Evolutionary conservation across 176 grass and related monocot species (phyloP), one percentile per base, ranked within the genome.

Genomic region (Dendrocalamus sinicus): DNA sequence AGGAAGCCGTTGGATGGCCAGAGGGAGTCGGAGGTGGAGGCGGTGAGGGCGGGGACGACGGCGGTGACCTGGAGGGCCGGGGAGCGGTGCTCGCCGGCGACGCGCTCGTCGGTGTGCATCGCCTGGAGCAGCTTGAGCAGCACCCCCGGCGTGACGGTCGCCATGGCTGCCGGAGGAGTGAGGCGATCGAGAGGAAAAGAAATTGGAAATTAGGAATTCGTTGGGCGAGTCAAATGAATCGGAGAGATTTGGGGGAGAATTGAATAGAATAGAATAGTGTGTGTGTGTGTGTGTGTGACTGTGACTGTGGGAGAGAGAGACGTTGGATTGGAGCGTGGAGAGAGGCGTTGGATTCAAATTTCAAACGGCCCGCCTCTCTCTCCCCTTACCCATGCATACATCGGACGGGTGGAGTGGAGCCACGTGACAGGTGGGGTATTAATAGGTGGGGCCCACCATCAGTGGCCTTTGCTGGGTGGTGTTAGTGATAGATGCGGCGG

Each of bases 51-150:
- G 0, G 95, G 95, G 5, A 98, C 89, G 40, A 98, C 94, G 3
- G 85, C 95, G 7, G 89, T 92, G 19, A 95, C 93, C 86, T 98
- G 95, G 8, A 98, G 95, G 17, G 90, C 83, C 1, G 95, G 92
- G 3, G 95, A 98, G 12, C 95, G 91, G 89, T 98, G 91, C 76
- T 91, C 89, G 17, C 95, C 85, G 4, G 85, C 77, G 9, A 93
- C 89, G 44, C 86, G 88, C 13, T 92, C 88, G 12, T 95, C 93
- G 13, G 83, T 89, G 82, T 95, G 84, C 95, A 98, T 98, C 11
- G 93, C 70, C 80, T 98, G 95, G 0, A 98, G 87, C 2, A 98
- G 83, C 87, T 86, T 88, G 3, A 98, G 87, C 53, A 98, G 93
- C 37, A 92, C 91, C 5, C 95, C 95, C 69, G 73, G 89, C 83